A percentile compares a stretch with the other conserved stretches of the same genome.
Evolutionary conservation across 495 filamentous ascomycete species (phyloP).

Genomic region (Aspergillus indologenus): DNA sequence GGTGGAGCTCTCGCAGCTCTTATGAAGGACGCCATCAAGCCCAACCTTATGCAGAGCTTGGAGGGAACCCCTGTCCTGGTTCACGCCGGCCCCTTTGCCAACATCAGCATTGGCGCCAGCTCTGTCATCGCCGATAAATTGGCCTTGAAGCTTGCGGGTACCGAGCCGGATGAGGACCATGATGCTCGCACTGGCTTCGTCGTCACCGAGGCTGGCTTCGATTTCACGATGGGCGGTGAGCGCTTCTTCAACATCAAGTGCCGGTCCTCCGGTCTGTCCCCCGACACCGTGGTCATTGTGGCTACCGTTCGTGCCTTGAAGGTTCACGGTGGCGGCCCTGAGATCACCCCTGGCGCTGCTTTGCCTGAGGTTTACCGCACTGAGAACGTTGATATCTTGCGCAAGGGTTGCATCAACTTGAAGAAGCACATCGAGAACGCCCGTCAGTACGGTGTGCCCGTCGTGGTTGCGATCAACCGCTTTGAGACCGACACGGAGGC

Average conservation of each 20-base stretch:
- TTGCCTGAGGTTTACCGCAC: conserved; percentile 83
- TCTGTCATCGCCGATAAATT: conserved; percentile 93
- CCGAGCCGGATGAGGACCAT: conserved; percentile 89
- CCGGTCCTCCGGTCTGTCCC: conserved; percentile 84
- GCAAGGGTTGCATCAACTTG: conserved; percentile 87
- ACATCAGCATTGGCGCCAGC: conserved; percentile 95
- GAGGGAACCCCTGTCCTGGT: conserved; percentile 97
- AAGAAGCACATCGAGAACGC: conserved; percentile 93
- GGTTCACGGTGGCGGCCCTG: conserved; percentile 92
- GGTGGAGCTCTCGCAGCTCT: conserved; percentile 90
- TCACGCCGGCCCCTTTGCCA: conserved; percentile 95
- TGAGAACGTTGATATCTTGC: conserved; percentile 88
- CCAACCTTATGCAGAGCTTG: conserved; percentile 96
- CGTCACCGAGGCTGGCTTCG: conserved; percentile 97
- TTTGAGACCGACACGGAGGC: conserved; percentile 92
- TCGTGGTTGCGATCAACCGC: conserved; percentile 97
- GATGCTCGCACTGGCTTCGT: conserved; percentile 85
- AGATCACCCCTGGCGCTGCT: conserved; percentile 80
- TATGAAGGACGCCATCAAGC: conserved; percentile 98
- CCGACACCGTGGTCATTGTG: conserved; percentile 91
- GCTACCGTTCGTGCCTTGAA: conserved; percentile 94
- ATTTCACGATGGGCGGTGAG: conserved; percentile 99
- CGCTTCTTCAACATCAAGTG: conserved; percentile 99
- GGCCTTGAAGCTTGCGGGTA: conserved; percentile 91
- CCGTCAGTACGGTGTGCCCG: conserved; percentile 80